Percentiles rank a stretch among this genome's conserved stretches.
These are phyloP conservation scores for Mortierella sp. DNA, from an alignment of 371 early-diverging fungal species.

Conservation along the genomic window DNA sequence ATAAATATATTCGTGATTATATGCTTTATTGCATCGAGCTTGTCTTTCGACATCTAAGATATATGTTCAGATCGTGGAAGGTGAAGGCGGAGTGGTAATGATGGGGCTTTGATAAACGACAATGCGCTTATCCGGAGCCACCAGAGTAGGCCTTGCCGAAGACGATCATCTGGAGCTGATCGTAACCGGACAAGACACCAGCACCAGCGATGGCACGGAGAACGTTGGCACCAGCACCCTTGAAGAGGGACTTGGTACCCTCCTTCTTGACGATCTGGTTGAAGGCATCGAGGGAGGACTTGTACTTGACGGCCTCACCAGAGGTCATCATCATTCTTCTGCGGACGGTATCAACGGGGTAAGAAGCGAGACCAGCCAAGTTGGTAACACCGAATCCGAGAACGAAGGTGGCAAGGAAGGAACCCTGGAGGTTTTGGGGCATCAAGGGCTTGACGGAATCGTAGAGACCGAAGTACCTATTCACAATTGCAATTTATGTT, in stretches of 20 bases:
- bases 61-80: conserved; percentile 14
- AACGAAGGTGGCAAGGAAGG: conserved; percentile 71
- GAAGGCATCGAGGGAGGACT: conserved; percentile 77
- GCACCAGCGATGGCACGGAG: conserved; percentile 88
- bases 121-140: conserved; percentile 57
- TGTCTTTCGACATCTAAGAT: conserved; percentile 25
- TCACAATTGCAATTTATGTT: not conserved
- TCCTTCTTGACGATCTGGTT: conserved; percentile 77
- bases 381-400: conserved; percentile 78
- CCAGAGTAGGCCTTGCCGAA: conserved; percentile 64
- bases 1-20: conserved; percentile 10
- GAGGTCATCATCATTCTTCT: conserved; percentile 92
- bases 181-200: conserved; percentile 77
- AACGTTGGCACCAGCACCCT: conserved; percentile 86
- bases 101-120: not conserved
- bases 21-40: conserved; percentile 17
- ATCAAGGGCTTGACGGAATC: conserved; percentile 78
- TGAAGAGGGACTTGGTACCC: conserved; percentile 83
- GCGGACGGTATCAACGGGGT: conserved; percentile 93
- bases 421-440: conserved; percentile 67
- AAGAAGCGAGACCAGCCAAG: conserved; percentile 72
- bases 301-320: conserved; percentile 79
- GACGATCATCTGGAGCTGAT: conserved; percentile 70
- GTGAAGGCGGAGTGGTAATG: not conserved
- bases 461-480: conserved; percentile 84